Evolutionary conservation across 805 yeast genomes (phyloP).

Genomic region (Candida verbasci): DNA sequence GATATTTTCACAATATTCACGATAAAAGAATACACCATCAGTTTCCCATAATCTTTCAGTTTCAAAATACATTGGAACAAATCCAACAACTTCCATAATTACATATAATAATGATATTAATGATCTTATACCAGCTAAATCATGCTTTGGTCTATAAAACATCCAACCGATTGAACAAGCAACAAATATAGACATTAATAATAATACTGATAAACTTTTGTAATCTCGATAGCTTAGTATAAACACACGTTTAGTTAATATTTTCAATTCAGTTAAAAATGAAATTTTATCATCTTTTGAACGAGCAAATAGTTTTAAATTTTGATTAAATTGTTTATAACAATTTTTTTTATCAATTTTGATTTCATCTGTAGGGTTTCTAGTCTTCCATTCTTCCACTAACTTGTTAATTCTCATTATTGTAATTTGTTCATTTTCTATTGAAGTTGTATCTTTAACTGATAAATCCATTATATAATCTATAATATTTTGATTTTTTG

Average conservation of each 20-base stretch:
- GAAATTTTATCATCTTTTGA: slow-evolving; percentile 19
- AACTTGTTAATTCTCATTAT: slow-evolving; percentile 20
- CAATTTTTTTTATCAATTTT: neutral
- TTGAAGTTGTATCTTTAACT: slow-evolving; percentile 30
- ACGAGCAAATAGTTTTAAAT: slow-evolving; percentile 11
- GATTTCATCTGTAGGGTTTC: slow-evolving; percentile 2
- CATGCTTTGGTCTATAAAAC: slow-evolving; percentile 58
- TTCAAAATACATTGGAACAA: slow-evolving; percentile 37
- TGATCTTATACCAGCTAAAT: slow-evolving; percentile 64
- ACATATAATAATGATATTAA: slow-evolving; percentile 34
- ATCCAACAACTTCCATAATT: slow-evolving; percentile 36
- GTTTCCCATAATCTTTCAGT: slow-evolving; percentile 33
- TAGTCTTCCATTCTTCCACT: slow-evolving; percentile 16
- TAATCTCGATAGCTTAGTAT: slow-evolving; percentile 30
- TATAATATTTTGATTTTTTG: slow-evolving; percentile 14
- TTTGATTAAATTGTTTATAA: slow-evolving; percentile 6
- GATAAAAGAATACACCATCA: slow-evolving; percentile 33
- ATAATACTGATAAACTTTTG: slow-evolving; percentile 28
- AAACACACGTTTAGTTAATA: slow-evolving; percentile 33
- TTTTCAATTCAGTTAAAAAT: slow-evolving; percentile 22
- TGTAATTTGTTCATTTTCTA: slow-evolving; percentile 18
- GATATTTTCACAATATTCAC: slow-evolving; percentile 69
- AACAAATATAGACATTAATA: slow-evolving; percentile 41
- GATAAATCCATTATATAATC: slow-evolving; percentile 35
- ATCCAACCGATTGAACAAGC: slow-evolving; percentile 75